Evolutionary conservation across 2,329 filamentous ascomycete genomes (phyloP), one percentile per base, ranked within the genome.

Genomic region (Massarina eburnea): DNA sequence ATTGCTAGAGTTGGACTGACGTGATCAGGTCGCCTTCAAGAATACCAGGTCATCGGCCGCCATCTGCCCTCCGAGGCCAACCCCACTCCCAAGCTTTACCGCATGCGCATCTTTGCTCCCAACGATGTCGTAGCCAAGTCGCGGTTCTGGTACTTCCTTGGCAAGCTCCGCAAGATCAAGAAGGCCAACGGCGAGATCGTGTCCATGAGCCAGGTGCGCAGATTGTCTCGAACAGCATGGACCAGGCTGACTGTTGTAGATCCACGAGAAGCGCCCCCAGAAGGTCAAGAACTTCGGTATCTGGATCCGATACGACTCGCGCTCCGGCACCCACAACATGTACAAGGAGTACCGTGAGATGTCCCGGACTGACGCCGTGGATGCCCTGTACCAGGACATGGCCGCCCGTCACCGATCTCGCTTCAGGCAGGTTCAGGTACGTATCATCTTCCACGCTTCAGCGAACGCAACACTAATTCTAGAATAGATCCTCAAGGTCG

Each of bases 331-430:
- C 71, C 94, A 99, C 91, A 99, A 99, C 88, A 99, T 99, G 94
- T 99, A 99, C 90, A 97, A 97, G 87, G 94, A 99, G 87, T 97
- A 96, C 88, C 89, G 94, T 76, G 94, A 97, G 84, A 89, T 97
- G 84, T 92, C 89, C 75, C 85, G 94, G 78, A 89, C 87, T 72
- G 92, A 94, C 66, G 94, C 94, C 63, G 92, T 97, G 71, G 89
- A 97, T 80, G 80, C 92, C 66, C 85, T 99, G 74, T 99, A 99
- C 88, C 89, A 94, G 80, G 94, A 99, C 82, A 97, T 99, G 94
- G 91, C 94, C 67, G 92, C 95, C 77, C 90, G 94, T 76, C 94
- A 99, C 86, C 91, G 89, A 75, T 87, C 94, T 73, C 89, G 94
- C 72, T 99, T 99, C 84, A 86, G 94, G 80, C 95, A 89, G 67